Evolutionary conservation across 352 stramenopile genomes (phyloP), one percentile per base, ranked within the genome.

Genomic region (Globisporangium uncinulatum): DNA sequence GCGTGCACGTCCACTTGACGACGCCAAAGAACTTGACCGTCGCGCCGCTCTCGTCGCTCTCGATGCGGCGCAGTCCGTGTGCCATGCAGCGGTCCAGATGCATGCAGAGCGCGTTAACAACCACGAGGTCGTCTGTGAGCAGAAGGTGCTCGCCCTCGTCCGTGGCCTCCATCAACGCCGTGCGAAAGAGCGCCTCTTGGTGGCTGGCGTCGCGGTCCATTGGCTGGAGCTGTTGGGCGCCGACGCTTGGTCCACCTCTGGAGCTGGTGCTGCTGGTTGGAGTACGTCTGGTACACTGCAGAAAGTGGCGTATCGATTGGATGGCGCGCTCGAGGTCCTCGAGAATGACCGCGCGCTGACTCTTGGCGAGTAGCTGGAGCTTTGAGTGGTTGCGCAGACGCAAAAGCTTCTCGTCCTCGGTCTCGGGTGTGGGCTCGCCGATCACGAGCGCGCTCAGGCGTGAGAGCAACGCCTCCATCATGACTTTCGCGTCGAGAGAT

Each of bases 21-120:
- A 91, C 71, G 17, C 83, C 83, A 48, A 92, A 94, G 67, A 92
- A 94, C 56, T 94, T 88, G 66, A 94, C 83, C 2, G 79, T 89
- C 36, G 78, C 71, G n/a, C 45, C 39, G 19, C n/a, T 54, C 47
- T 75, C 62, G 49, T 79, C 70, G 21, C 50, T 67, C 45, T 92
- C 79, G 20, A 92, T 60, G n/a, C 70, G 59, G 6, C 79, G 81
- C 36, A 94, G 68, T 0, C 83, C 81, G 48, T 94, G 83, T 1
- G 66, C 66, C 41, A 87, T 56, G 51, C 83, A 94, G 21, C 76
- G 79, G 59, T 94, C 81, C 13, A 94, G 41, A 42, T 84, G 73
- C 54, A 74, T 82, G 50, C 81, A 94, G 15, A 94, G 63, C 62
- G 78, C 70, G 45, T 83, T 89, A 15, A 92, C 81, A 9, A 90